phyloP scores from a whole-genome alignment of 768 basidiomycete species.

The Amanita brunnescens region DNA sequence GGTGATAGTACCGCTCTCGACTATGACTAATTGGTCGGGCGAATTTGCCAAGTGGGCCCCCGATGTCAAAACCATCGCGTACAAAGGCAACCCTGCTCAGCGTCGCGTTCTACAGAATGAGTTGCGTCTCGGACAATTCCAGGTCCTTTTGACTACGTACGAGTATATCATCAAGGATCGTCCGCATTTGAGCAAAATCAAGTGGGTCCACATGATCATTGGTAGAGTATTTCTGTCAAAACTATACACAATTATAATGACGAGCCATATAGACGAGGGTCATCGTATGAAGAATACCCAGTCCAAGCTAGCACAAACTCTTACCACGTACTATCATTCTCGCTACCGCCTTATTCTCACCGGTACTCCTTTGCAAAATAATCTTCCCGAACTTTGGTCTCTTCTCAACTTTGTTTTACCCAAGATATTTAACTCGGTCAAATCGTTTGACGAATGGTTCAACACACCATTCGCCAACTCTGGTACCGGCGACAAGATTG shows the following conservation, averaged over 20 bases:
- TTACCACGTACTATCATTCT: slow-evolving; percentile 88
- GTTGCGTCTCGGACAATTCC: slow-evolving; percentile 74
- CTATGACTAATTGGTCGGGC: slow-evolving; percentile 95
- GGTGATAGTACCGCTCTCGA: slow-evolving; percentile 91
- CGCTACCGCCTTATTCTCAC: slow-evolving; percentile 91
- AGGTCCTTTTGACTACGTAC: slow-evolving; percentile 90
- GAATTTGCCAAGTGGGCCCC: slow-evolving; percentile 99
- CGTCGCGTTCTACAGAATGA: slow-evolving; percentile 73
- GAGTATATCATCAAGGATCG: slow-evolving; percentile 98
- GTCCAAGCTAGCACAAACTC: slow-evolving; percentile 78
- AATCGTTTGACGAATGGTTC: slow-evolving; percentile 99
- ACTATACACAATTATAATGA: slow-evolving; percentile 2
- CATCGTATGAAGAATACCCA: slow-evolving; percentile 98
- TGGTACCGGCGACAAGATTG: slow-evolving; percentile 96
- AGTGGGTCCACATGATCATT: slow-evolving; percentile 98
- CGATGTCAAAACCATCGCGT: slow-evolving; percentile 64
- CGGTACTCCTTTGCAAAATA: slow-evolving; percentile 95
- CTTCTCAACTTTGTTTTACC: slow-evolving; percentile 92
- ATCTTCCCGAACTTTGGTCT: slow-evolving; percentile 92
- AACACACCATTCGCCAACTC: slow-evolving; percentile 99
- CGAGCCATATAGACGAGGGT: slow-evolving; percentile 62
- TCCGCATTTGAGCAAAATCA: slow-evolving; percentile 80
- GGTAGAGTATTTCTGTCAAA: slow-evolving; percentile 31
- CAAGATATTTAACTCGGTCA: slow-evolving; percentile 97
- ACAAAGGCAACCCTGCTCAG: slow-evolving; percentile 86